Evolutionary conservation across 2,329 filamentous ascomycete species (phyloP).

Genomic region (Alternaria arborescens): DNA sequence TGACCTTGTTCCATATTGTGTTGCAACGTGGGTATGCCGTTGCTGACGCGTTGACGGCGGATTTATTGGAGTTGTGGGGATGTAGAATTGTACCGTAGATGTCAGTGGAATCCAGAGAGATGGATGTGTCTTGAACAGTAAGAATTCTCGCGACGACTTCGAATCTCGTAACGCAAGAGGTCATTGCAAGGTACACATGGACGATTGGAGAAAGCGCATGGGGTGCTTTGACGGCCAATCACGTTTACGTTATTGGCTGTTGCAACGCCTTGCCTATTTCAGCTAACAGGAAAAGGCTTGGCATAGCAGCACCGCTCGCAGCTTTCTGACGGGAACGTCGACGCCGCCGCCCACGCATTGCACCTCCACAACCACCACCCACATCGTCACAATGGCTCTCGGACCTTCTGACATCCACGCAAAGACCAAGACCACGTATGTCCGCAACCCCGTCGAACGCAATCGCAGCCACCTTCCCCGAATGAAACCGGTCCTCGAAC

Average conservation of each 20-base stretch:
- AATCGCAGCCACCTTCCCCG: not conserved
- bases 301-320: slow-evolving; percentile 24
- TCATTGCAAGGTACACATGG: too few relatives aligned
- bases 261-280: slow-evolving; percentile 3
- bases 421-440: slow-evolving; percentile 42
- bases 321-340: slow-evolving; percentile 27
- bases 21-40: slow-evolving; percentile 29
- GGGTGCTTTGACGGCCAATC: not conserved
- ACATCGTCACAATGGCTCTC: slow-evolving; percentile 42
- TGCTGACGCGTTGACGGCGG: slow-evolving; percentile 23
- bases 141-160: not conserved
- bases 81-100: not conserved
- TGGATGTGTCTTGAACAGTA: not conserved
- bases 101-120: not conserved
- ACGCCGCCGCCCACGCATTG: slow-evolving; percentile 30
- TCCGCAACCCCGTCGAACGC: slow-evolving; percentile 16
- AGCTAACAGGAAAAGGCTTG: slow-evolving; percentile 12
- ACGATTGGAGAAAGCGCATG: not conserved
- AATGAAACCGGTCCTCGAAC: slow-evolving; percentile 17
- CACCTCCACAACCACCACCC: slow-evolving; percentile 24
- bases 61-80: slow-evolving; percentile 27
- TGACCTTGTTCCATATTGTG: slow-evolving; percentile 21
- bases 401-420: slow-evolving; percentile 38
- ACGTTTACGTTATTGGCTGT: not conserved
- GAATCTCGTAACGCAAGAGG: not conserved